Evolutionary conservation across 805 yeast species (phyloP).

Genomic region (Debaryomyces castellii): DNA sequence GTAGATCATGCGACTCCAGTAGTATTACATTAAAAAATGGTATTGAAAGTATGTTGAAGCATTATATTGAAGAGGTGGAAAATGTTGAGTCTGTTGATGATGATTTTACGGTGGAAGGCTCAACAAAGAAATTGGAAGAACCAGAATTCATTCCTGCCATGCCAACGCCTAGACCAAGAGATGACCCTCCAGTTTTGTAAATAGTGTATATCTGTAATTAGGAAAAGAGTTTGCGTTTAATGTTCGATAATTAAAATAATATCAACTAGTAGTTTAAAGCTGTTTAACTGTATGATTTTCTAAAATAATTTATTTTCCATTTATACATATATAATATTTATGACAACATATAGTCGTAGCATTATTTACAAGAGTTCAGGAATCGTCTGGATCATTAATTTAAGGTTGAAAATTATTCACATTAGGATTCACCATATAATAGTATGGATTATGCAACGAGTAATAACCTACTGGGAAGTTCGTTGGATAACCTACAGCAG

Average conservation of each 20-base stretch:
- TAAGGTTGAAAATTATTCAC: not conserved
- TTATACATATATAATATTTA: not conserved
- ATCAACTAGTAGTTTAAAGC: too few relatives aligned
- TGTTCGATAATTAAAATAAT: too few relatives aligned
- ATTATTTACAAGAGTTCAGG: slow-evolving; percentile 1
- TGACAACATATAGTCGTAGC: too few relatives aligned
- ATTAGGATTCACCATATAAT: slow-evolving; percentile 3
- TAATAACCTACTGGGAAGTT: slow-evolving; percentile 6
- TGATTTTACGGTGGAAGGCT: slow-evolving; percentile 10
- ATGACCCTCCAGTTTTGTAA: slow-evolving; percentile 29
- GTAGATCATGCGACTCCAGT: slow-evolving; percentile 69
- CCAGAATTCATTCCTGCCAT: slow-evolving; percentile 5
- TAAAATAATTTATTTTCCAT: not conserved
- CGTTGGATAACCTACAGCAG: not conserved
- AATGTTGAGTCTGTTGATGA: slow-evolving; percentile 55
- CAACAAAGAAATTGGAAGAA: not conserved
- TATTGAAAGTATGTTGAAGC: slow-evolving; percentile 68
- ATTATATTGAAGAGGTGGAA: slow-evolving; percentile 67
- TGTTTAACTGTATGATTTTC: too few relatives aligned
- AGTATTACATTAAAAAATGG: slow-evolving; percentile 68
- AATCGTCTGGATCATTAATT: not conserved
- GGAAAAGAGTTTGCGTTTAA: not conserved
- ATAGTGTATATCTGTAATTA: slow-evolving; percentile 2
- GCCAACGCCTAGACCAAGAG: slow-evolving; percentile 26
- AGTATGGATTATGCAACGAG: slow-evolving; percentile 9